Evolutionary conservation across 164 flowering plant species (phyloP).

Genomic region (Chimonanthus salicifolius): DNA sequence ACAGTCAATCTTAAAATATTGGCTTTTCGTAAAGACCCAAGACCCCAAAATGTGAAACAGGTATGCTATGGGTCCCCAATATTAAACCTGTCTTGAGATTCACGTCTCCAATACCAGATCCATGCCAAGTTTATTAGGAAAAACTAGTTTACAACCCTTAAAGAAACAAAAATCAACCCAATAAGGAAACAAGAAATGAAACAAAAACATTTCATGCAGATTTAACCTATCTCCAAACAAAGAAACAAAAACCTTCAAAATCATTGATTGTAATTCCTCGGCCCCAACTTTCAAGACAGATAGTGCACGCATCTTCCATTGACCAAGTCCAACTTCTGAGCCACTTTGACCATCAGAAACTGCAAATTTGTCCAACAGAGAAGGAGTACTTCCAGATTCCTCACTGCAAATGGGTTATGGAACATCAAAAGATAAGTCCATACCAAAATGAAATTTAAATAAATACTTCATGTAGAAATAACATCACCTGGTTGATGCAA

Average conservation of each 20-base stretch:
- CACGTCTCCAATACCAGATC: too few species aligned
- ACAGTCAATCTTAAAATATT: too few species aligned
- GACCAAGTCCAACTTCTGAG: slow-evolving; percentile 53
- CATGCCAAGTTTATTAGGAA: not conserved
- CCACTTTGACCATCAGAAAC: slow-evolving; percentile 22
- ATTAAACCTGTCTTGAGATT: too few species aligned
- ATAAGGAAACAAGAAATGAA: not conserved
- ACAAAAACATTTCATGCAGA: too few species aligned
- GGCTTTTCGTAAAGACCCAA: too few species aligned
- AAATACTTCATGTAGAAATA: not conserved
- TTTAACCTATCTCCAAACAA: too few species aligned
- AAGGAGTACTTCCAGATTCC: slow-evolving; percentile 26
- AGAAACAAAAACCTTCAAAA: slow-evolving; percentile 51
- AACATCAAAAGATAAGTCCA: not conserved
- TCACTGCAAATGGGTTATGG: slow-evolving; percentile 34
- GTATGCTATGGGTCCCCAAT: too few species aligned
- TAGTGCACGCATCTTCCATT: slow-evolving; percentile 47
- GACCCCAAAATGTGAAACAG: too few species aligned
- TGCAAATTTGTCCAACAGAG: slow-evolving; percentile 23
- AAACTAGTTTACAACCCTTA: too few species aligned
- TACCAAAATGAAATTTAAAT: not conserved
- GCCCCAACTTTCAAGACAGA: slow-evolving; percentile 55
- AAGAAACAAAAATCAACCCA: not conserved
- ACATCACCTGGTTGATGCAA: not conserved
- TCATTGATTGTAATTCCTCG: slow-evolving; percentile 38